Evolutionary conservation across 257 asterid species (phyloP).

Genomic region (Solanum chilense): DNA sequence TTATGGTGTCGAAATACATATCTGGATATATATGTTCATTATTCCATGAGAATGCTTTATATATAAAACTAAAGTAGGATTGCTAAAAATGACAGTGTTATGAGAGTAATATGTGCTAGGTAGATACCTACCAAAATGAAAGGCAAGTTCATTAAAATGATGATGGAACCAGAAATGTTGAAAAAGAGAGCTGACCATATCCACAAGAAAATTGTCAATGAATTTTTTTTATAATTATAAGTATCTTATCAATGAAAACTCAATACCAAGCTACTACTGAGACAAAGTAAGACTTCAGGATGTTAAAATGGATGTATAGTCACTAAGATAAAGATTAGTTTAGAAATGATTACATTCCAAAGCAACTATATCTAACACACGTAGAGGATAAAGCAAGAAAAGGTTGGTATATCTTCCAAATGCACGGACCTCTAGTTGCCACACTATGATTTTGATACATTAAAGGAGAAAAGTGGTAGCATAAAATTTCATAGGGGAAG

Average conservation of each 20-base stretch:
- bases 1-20: not conserved
- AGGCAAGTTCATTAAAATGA: not conserved
- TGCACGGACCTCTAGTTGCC: not conserved
- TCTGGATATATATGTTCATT: not conserved
- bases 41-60: not conserved
- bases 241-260: not conserved
- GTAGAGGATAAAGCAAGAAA: not conserved
- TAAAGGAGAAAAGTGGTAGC: not conserved
- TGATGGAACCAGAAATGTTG: not conserved
- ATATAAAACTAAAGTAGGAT: not conserved
- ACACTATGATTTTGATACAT: not conserved
- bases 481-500: not conserved
- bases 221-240: not conserved
- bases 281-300: not conserved
- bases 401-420: not conserved
- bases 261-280: not conserved
- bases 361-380: not conserved
- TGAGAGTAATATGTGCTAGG: not conserved
- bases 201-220: not conserved
- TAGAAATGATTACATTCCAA: not conserved
- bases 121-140: not conserved
- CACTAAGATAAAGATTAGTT: not conserved
- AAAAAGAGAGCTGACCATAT: not conserved
- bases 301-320: not conserved
- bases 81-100: not conserved